Percentiles rank a stretch among this genome's conserved stretches.
These are phyloP conservation scores for Sporothrix protearum DNA, from an alignment of 2,329 filamentous ascomycete genomes.

Conservation along the genomic window DNA sequence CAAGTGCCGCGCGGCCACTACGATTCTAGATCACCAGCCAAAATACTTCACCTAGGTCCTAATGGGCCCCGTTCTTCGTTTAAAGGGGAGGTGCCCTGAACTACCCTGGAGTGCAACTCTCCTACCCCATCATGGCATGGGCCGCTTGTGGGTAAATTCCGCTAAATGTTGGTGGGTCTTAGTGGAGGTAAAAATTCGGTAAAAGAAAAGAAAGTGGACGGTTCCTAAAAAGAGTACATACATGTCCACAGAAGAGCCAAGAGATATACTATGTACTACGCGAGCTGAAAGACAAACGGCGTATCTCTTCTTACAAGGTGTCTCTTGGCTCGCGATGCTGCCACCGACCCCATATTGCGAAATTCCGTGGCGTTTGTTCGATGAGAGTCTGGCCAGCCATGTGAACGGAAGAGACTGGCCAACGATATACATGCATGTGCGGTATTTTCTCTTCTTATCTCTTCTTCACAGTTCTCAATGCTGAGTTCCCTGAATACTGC, in stretches of 20 bases:
- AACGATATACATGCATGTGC: neutral
- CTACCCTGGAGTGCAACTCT: neutral
- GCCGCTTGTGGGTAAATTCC: neutral
- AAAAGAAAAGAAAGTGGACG: neutral
- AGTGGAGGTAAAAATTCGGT: neutral
- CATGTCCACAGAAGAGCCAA: neutral
- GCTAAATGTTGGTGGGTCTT: neutral
- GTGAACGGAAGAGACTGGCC: neutral
- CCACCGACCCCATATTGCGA: neutral
- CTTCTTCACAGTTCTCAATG: too few species aligned
- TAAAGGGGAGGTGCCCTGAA: too few species aligned
- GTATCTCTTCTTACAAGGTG: neutral
- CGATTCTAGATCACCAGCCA: neutral
- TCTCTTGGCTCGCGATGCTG: neutral
- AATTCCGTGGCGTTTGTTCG: slow-evolving; percentile 8
- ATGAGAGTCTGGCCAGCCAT: neutral
- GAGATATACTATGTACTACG: neutral
- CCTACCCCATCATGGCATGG: neutral
- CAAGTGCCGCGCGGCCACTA: neutral
- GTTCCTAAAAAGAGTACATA: neutral
- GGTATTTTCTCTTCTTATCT: neutral
- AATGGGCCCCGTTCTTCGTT: too few species aligned
- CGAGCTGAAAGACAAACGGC: neutral
- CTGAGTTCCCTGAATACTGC: too few species aligned
- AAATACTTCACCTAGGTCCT: too few species aligned